Evolutionary conservation across 192 early-diverging fungal genomes (phyloP).

Genomic region (Coemansia sp.): DNA sequence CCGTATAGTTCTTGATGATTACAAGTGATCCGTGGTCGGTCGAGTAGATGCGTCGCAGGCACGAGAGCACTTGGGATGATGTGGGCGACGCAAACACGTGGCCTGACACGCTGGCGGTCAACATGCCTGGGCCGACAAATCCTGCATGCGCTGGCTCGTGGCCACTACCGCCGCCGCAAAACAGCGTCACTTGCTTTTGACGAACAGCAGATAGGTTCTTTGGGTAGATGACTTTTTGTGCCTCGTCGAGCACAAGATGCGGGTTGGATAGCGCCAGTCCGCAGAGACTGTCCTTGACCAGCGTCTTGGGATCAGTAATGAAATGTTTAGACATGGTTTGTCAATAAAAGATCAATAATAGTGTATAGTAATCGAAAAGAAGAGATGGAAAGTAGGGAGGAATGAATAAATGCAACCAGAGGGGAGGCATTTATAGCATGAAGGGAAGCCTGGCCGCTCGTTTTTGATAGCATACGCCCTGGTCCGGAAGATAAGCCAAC

Average conservation of each 20-base stretch:
- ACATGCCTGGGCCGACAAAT: constrained; percentile 72
- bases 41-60: constrained; percentile 63
- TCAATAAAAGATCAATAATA: neutral
- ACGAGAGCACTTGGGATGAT: constrained; percentile 73
- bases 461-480: neutral
- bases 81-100: constrained; percentile 86
- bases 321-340: constrained; percentile 58
- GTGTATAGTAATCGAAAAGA: neutral
- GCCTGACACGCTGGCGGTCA: constrained; percentile 78
- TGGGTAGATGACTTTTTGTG: constrained; percentile 67
- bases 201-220: constrained; percentile 57
- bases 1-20: constrained; percentile 89
- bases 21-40: constrained; percentile 68
- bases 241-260: constrained; percentile 58
- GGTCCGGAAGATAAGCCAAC: neutral
- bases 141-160: constrained; percentile 85
- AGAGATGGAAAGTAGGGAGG: neutral
- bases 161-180: constrained; percentile 81
- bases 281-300: constrained; percentile 63
- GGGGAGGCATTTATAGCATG: neutral
- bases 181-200: constrained; percentile 66
- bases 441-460: neutral
- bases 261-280: constrained; percentile 63
- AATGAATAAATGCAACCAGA: too few relatives aligned
- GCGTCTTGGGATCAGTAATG: constrained; percentile 58